Percentiles rank a stretch among this genome's conserved stretches.
Evolutionary conservation across 345 rosid species (phyloP).

Genomic region (Brassica rapa): DNA sequence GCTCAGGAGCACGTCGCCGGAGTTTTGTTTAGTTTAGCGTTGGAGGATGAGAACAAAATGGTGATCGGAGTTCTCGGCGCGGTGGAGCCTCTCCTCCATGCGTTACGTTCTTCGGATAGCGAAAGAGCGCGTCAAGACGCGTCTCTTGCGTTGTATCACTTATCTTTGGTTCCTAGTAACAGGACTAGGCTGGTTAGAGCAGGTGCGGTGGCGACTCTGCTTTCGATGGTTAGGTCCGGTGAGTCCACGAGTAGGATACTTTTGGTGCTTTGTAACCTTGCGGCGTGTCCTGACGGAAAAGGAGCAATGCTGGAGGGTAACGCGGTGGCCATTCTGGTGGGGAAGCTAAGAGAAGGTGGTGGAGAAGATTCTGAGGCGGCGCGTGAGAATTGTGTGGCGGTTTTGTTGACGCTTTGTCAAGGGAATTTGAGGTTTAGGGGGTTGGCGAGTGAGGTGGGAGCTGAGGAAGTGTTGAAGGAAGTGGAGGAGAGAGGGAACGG

Average conservation of each 20-base stretch:
- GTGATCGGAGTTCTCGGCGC: conserved; percentile 90
- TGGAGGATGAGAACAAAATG: conserved; percentile 83
- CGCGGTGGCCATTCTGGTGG: conserved; percentile 63
- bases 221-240: conserved; percentile 62
- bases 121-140: conserved; percentile 70
- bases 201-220: conserved; percentile 61
- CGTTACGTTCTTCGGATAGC: conserved; percentile 60
- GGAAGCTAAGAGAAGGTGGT: conserved; percentile 51
- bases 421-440: conserved; percentile 81
- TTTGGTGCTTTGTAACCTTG: conserved; percentile 65
- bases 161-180: conserved; percentile 70
- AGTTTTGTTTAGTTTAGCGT: conserved; percentile 73
- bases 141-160: conserved; percentile 72
- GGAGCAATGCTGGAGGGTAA: conserved; percentile 70
- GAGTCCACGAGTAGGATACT: conserved; percentile 54
- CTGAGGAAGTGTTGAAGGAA: conserved; percentile 54
- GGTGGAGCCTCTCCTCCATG: conserved; percentile 72
- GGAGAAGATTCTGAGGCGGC: conserved; percentile 51
- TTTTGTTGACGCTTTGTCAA: conserved; percentile 57
- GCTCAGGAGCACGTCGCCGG: conserved; percentile 87
- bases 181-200: conserved; percentile 61
- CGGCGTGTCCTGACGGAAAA: conserved; percentile 68
- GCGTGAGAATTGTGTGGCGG: conserved; percentile 70
- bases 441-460: conserved; percentile 66
- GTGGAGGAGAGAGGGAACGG: conserved; percentile 56